phyloP scores from a whole-genome alignment of 306 rosid species.

The Lathyrus oleraceus region DNA sequence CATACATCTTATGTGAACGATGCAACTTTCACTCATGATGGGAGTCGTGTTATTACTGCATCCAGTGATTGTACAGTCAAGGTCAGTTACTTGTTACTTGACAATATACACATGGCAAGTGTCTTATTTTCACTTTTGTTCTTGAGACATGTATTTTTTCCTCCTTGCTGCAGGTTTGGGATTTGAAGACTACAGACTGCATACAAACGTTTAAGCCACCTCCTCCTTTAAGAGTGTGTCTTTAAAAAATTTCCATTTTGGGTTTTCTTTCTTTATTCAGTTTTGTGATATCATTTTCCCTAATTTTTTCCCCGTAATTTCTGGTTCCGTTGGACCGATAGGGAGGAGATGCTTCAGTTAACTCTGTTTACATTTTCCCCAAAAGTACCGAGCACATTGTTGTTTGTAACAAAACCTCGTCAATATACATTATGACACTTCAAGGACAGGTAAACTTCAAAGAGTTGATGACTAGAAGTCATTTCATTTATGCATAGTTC shows the following conservation, averaged over 20 bases:
- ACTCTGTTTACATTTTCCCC: constrained; percentile 92
- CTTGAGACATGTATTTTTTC: constrained; percentile 7
- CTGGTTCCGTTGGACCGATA: constrained; percentile 45
- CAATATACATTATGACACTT: constrained; percentile 92
- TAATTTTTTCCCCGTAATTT: constrained; percentile 31
- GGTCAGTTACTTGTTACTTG: constrained; percentile 50
- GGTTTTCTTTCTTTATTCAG: constrained; percentile 10
- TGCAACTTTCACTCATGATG: constrained; percentile 88
- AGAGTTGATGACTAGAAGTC: constrained; percentile 17
- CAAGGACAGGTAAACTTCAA: constrained; percentile 87
- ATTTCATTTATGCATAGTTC: neutral
- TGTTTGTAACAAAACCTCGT: constrained; percentile 95
- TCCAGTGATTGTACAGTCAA: constrained; percentile 98
- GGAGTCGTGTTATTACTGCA: constrained; percentile 85
- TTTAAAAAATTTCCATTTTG: neutral
- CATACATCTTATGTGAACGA: constrained; percentile 91
- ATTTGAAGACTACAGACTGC: constrained; percentile 84
- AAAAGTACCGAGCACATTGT: constrained; percentile 81
- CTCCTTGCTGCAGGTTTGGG: constrained; percentile 76
- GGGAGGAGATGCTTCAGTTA: constrained; percentile 99
- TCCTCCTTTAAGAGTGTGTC: constrained; percentile 83
- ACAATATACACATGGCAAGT: constrained; percentile 5
- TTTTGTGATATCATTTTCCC: constrained; percentile 17
- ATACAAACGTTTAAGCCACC: constrained; percentile 97
- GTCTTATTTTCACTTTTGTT: constrained; percentile 5